Evolutionary conservation across 2,329 filamentous ascomycete genomes (phyloP).

Genomic region (Biscogniauxia sp.): DNA sequence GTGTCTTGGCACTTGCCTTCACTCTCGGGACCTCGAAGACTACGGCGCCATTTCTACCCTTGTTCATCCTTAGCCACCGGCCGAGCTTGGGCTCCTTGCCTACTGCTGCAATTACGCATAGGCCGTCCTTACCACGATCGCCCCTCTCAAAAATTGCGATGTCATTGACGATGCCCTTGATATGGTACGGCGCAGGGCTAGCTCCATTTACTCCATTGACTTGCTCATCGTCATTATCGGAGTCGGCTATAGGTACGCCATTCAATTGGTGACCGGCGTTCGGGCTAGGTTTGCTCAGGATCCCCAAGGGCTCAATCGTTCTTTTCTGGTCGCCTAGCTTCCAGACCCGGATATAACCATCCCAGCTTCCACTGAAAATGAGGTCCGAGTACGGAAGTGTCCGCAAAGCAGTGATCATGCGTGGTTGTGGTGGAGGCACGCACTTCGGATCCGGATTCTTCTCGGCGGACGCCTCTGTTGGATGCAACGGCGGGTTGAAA

Average conservation of each 20-base stretch:
- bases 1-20: slow-evolving; percentile 20
- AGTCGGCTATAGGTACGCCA: slow-evolving; percentile 12
- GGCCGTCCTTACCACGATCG: slow-evolving; percentile 69
- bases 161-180: slow-evolving; percentile 83
- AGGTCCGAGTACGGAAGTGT: slow-evolving; percentile 89
- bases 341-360: slow-evolving; percentile 85
- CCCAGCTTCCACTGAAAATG: slow-evolving; percentile 91
- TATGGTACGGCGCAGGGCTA: slow-evolving; percentile 25
- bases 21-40: slow-evolving; percentile 75
- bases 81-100: slow-evolving; percentile 85
- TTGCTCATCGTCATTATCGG: slow-evolving; percentile 23
- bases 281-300: slow-evolving; percentile 48
- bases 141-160: slow-evolving; percentile 85
- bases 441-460: slow-evolving; percentile 57
- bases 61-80: slow-evolving; percentile 66
- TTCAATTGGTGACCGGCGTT: slow-evolving; percentile 19
- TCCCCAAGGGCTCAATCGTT: slow-evolving; percentile 69
- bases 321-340: slow-evolving; percentile 79
- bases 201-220: slow-evolving; percentile 21
- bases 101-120: slow-evolving; percentile 82
- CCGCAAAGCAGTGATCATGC: slow-evolving; percentile 87
- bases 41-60: slow-evolving; percentile 78
- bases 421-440: slow-evolving; percentile 64
- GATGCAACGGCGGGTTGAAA: slow-evolving; percentile 67
- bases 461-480: slow-evolving; percentile 73